Conservation (phyloP, 306 rosid genomes). For the Acacia melanoxylon region DNA sequence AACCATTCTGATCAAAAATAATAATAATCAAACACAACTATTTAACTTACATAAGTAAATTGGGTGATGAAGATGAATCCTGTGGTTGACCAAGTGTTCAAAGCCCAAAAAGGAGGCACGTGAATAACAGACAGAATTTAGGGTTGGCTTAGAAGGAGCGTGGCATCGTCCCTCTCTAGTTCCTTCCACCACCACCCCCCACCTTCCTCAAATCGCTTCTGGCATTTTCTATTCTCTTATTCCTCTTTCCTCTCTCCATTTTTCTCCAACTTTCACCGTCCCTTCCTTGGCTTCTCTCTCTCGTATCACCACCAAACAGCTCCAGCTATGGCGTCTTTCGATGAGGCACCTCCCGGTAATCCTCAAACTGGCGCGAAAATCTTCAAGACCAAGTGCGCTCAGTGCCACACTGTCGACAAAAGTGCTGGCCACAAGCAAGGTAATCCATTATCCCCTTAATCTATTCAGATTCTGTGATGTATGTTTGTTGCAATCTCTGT, state of each 20-base stretch:
- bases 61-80: too few relatives aligned
- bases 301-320: background rate
- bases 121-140: background rate
- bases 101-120: background rate
- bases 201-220: background rate
- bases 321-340: slow-evolving; percentile 69
- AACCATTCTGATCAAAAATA: too few relatives aligned
- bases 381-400: slow-evolving; percentile 90
- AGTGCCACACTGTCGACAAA: slow-evolving; percentile 89
- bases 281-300: background rate
- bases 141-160: background rate
- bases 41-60: too few relatives aligned
- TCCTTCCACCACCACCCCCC: background rate
- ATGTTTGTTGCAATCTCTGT: slow-evolving; percentile 6
- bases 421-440: slow-evolving; percentile 97
- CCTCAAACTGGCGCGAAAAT: slow-evolving; percentile 68
- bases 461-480: background rate
- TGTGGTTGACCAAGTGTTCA: background rate
- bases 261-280: slow-evolving; percentile 8
- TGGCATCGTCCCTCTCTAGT: background rate
- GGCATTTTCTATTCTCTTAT: background rate
- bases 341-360: slow-evolving; percentile 78
- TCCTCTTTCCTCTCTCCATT: background rate
- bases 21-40: too few relatives aligned
- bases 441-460: background rate